These are phyloP conservation scores for Tolypocladium endophyticum DNA, from an alignment of 2,329 filamentous ascomycete genomes.

Conservation along the genomic window DNA sequence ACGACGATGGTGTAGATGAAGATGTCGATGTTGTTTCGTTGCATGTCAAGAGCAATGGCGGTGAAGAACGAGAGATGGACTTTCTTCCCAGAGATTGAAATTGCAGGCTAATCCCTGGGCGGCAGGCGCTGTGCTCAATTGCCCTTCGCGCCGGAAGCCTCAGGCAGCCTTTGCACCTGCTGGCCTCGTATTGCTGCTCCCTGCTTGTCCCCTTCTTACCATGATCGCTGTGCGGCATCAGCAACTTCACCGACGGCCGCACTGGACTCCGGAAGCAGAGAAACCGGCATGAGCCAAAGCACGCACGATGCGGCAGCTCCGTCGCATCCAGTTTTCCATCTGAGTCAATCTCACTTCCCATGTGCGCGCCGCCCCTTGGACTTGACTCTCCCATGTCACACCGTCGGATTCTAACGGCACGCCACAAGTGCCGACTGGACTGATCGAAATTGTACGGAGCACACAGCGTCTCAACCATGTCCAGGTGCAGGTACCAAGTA, in stretches of 20 bases:
- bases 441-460: neutral
- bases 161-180: neutral
- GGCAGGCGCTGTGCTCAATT: neutral
- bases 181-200: neutral
- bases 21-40: neutral
- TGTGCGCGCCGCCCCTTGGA: constrained; percentile 3
- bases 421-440: neutral
- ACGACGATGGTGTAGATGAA: neutral
- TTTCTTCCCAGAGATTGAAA: neutral
- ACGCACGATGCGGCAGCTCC: constrained; percentile 1
- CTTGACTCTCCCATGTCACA: neutral
- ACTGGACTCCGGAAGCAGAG: neutral
- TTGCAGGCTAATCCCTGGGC: neutral
- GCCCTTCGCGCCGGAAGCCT: neutral
- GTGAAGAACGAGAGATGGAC: neutral
- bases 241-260: neutral
- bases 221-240: neutral
- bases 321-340: constrained; percentile 4
- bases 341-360: constrained; percentile 10
- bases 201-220: neutral
- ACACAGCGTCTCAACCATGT: neutral
- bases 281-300: neutral
- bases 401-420: neutral
- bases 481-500: neutral
- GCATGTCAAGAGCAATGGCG: neutral